A percentile compares a stretch with the other conserved stretches of the same genome.
Evolutionary conservation across 306 rosid species (phyloP).

Genomic region (Rosa chinensis): DNA sequence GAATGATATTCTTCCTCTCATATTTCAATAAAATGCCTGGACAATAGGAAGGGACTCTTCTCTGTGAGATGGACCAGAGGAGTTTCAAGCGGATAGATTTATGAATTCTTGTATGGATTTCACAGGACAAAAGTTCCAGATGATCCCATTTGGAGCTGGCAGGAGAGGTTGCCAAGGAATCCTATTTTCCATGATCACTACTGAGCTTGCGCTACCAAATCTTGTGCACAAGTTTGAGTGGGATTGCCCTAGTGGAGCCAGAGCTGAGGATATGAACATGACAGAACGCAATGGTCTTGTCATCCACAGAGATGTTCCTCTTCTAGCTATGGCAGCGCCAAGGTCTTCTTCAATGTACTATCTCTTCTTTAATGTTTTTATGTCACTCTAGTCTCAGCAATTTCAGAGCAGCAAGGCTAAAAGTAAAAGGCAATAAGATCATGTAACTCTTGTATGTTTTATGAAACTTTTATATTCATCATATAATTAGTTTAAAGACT

Average conservation of each 20-base stretch:
- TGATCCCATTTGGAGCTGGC: background rate
- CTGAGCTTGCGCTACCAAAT: slow-evolving; percentile 33
- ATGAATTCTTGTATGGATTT: background rate
- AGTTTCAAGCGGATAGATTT: slow-evolving; percentile 8
- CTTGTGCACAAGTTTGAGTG: slow-evolving; percentile 10
- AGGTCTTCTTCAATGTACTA: slow-evolving; percentile 10
- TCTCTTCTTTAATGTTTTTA: background rate
- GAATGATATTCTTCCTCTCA: no score
- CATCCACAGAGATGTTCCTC: slow-evolving; percentile 1
- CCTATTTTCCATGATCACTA: slow-evolving; percentile 7
- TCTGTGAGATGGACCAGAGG: background rate
- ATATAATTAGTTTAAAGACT: no score
- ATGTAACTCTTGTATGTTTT: background rate
- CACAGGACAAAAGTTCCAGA: background rate
- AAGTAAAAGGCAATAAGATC: no score
- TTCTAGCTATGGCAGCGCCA: slow-evolving; percentile 25
- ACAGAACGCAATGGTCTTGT: background rate
- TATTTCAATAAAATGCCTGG: no score
- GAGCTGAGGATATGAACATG: slow-evolving; percentile 25
- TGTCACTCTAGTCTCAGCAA: no score
- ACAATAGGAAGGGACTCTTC: slow-evolving; percentile 31
- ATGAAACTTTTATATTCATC: background rate
- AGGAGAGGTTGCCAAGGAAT: background rate
- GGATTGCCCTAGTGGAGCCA: slow-evolving; percentile 21
- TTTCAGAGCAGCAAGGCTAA: no score